Evolutionary conservation across 2,329 filamentous ascomycete genomes (phyloP).

Genomic region (Curvularia eragrostidis): DNA sequence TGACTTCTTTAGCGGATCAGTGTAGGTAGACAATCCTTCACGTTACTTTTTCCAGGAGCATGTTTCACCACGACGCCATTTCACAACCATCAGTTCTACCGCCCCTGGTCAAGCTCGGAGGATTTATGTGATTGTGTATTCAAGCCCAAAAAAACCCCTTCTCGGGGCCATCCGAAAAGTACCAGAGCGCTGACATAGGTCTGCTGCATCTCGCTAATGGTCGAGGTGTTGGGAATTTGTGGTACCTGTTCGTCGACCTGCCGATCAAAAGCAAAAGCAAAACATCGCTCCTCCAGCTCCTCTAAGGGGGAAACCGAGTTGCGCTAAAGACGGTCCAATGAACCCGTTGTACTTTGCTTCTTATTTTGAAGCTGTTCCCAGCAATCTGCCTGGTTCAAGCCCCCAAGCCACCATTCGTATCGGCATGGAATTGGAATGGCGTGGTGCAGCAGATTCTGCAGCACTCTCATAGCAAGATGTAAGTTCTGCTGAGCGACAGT

Average conservation of each 20-base stretch:
- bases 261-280: constrained; percentile 16
- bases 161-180: neutral
- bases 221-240: constrained; percentile 5
- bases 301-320: neutral
- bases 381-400: neutral
- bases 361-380: neutral
- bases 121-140: neutral
- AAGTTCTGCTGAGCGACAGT: neutral
- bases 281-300: neutral
- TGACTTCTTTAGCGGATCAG: neutral
- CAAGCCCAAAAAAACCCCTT: neutral
- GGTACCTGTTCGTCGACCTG: constrained; percentile 7
- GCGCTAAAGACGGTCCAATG: constrained; percentile 2
- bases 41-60: constrained; percentile 10
- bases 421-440: neutral
- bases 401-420: constrained; percentile 1
- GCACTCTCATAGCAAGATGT: neutral
- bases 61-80: constrained; percentile 11
- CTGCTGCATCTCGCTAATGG: constrained; percentile 4
- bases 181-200: neutral
- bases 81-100: neutral
- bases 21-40: neutral
- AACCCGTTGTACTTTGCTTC: constrained; percentile 5
- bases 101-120: neutral
- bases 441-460: neutral